A percentile compares a stretch with the other conserved stretches of the same genome.
phyloP scores from a whole-genome alignment of 768 basidiomycete genomes.

The Lentinula sp. region DNA sequence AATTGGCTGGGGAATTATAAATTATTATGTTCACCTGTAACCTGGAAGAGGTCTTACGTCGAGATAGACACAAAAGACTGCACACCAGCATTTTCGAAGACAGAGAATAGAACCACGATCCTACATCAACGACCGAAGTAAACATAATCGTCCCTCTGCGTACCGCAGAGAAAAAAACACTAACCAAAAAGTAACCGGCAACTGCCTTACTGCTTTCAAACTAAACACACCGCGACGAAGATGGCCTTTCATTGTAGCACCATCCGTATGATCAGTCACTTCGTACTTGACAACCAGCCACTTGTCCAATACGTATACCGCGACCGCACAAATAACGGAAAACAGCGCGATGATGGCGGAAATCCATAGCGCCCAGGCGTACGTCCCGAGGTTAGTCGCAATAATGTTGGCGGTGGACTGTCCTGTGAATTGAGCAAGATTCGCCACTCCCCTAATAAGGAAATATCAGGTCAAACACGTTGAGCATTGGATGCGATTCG shows the following conservation, averaged over 20 bases:
- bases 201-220: slow-evolving; percentile 22
- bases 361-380: slow-evolving; percentile 37
- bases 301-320: slow-evolving; percentile 29
- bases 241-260: slow-evolving; percentile 20
- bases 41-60: slow-evolving; percentile 19
- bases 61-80: slow-evolving; percentile 38
- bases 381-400: slow-evolving; percentile 28
- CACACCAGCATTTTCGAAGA: slow-evolving; percentile 37
- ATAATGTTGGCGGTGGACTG: slow-evolving; percentile 37
- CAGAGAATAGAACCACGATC: slow-evolving; percentile 4
- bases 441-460: slow-evolving; percentile 26
- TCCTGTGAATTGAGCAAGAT: slow-evolving; percentile 34
- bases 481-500: neutral
- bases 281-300: slow-evolving; percentile 27
- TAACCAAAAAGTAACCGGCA: slow-evolving; percentile 35
- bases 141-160: neutral
- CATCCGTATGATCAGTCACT: slow-evolving; percentile 30
- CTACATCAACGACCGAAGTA: neutral
- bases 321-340: slow-evolving; percentile 29
- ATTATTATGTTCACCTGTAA: neutral
- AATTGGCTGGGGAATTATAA: slow-evolving; percentile 24
- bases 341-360: slow-evolving; percentile 30
- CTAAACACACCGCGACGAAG: slow-evolving; percentile 21
- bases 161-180: slow-evolving; percentile 27
- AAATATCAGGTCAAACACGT: neutral